phyloP scores from a whole-genome alignment of 495 filamentous ascomycete genomes.

The Neurospora sp. region DNA sequence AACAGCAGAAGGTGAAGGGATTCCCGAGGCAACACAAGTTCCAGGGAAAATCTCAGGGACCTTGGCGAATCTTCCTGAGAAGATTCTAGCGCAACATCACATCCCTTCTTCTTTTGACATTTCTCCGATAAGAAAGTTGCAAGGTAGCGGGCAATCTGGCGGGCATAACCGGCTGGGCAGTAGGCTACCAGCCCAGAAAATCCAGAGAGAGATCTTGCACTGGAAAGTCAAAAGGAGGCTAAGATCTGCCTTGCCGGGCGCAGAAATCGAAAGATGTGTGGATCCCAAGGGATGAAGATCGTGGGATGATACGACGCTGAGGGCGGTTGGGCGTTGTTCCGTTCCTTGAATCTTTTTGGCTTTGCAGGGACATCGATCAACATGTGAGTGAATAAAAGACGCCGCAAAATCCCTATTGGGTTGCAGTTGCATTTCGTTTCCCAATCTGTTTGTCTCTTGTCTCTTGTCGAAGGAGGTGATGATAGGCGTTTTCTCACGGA shows the following conservation, averaged over 20 bases:
- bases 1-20: background rate
- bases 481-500: background rate
- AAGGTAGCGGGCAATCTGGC: background rate
- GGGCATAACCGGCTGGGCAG: background rate
- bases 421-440: background rate
- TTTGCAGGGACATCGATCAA: background rate
- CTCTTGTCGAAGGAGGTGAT: background rate
- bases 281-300: background rate
- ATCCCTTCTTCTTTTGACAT: background rate
- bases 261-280: background rate
- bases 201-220: background rate
- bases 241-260: background rate
- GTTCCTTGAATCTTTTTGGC: background rate
- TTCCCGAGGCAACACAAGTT: background rate
- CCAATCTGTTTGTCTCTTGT: background rate
- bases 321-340: background rate
- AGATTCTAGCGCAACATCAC: background rate
- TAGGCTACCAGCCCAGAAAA: background rate
- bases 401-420: background rate
- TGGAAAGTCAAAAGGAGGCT: background rate
- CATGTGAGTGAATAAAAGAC: background rate
- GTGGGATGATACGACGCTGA: background rate
- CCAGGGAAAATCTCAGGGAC: background rate
- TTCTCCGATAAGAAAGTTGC: background rate
- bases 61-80: background rate